Evolutionary conservation across 108 stramenopile genomes (phyloP).

Genomic region (Discostella pseudostelligera): DNA sequence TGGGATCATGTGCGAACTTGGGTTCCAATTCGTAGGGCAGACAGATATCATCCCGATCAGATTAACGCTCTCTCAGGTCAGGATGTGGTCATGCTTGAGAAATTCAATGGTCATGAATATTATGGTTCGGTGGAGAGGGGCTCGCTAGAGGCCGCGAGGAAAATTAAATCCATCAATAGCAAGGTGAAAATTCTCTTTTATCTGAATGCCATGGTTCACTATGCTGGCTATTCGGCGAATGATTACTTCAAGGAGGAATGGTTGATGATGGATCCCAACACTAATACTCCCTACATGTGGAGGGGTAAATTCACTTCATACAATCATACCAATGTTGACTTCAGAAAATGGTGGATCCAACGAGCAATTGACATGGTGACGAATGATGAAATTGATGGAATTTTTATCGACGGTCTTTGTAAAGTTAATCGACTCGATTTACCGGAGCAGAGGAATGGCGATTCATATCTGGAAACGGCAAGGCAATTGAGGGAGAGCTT

Average conservation of each 20-base stretch:
- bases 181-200: constrained; percentile 44
- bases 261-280: constrained; percentile 12
- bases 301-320: constrained; percentile 25
- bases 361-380: constrained; percentile 34
- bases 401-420: constrained; percentile 41
- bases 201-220: constrained; percentile 43
- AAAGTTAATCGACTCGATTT: constrained; percentile 5
- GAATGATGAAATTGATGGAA: constrained; percentile 35
- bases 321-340: constrained; percentile 34
- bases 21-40: constrained; percentile 25
- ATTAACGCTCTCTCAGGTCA: constrained; percentile 24
- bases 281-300: constrained; percentile 10
- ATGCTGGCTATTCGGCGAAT: constrained; percentile 32
- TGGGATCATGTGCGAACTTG: constrained; percentile 41
- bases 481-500: constrained; percentile 28
- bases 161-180: constrained; percentile 28
- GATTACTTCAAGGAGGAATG: constrained; percentile 24
- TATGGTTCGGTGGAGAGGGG: constrained; percentile 35
- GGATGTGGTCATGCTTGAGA: constrained; percentile 41
- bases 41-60: constrained; percentile 29
- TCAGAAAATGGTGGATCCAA: constrained; percentile 45
- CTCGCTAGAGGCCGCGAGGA: constrained; percentile 28
- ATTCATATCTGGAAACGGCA: constrained; percentile 32
- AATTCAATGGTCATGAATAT: constrained; percentile 27
- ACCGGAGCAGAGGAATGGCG: constrained; percentile 7